Evolutionary conservation across 176 grass and related monocot genomes (phyloP).

Genomic region (Oryza glaberrima): DNA sequence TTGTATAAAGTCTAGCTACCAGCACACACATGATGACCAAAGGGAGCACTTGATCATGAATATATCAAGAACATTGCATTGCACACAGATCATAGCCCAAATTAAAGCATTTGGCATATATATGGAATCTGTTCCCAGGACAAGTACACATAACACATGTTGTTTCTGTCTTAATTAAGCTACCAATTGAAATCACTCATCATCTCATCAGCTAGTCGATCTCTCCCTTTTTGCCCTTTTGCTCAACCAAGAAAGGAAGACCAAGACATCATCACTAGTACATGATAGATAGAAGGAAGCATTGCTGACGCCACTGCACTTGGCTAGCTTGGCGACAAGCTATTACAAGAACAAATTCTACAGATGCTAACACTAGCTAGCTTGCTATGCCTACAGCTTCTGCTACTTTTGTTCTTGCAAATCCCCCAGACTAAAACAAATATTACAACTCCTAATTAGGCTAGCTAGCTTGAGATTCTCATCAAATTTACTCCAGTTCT

Average conservation of each 20-base stretch:
- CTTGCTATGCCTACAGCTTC: slow-evolving; percentile 29
- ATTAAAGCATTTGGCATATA: slow-evolving; percentile 18
- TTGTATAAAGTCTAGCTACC: not conserved
- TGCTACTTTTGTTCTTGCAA: slow-evolving; percentile 39
- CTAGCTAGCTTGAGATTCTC: slow-evolving; percentile 22
- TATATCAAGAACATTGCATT: not conserved
- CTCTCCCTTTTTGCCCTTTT: not conserved
- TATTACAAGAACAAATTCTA: slow-evolving; percentile 49
- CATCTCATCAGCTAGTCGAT: not conserved
- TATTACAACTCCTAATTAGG: not conserved
- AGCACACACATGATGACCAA: not conserved
- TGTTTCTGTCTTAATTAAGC: slow-evolving; percentile 41
- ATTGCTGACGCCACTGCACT: slow-evolving; percentile 10
- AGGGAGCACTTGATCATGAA: not conserved
- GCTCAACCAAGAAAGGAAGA: slow-evolving; percentile 31
- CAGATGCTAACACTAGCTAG: slow-evolving; percentile 21
- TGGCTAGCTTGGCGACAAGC: slow-evolving; percentile 18
- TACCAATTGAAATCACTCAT: slow-evolving; percentile 43
- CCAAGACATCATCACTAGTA: not conserved
- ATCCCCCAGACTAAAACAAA: slow-evolving; percentile 18
- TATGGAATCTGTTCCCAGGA: slow-evolving; percentile 3
- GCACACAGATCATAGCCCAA: not conserved
- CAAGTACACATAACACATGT: slow-evolving; percentile 10
- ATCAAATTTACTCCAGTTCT: slow-evolving; percentile 11
- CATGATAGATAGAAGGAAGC: slow-evolving; percentile 27